Evolutionary conservation across 2,329 filamentous ascomycete species (phyloP).

Genomic region (Trichoderma sp.): DNA sequence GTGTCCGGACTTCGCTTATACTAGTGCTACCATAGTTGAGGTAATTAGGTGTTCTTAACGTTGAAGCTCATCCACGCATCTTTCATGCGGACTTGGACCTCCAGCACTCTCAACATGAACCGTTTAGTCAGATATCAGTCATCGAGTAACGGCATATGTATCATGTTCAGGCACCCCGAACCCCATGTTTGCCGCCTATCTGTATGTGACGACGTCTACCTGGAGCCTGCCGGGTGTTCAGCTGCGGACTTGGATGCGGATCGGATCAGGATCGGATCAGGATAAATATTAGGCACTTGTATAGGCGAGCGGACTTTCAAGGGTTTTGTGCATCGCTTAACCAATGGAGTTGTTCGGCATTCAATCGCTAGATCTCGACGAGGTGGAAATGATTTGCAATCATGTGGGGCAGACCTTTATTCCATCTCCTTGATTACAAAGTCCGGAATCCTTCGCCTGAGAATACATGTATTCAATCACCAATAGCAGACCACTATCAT

Average conservation of each 20-base stretch:
- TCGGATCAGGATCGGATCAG: not conserved
- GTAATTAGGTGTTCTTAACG: not conserved
- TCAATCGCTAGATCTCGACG: not conserved
- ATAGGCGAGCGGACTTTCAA: not conserved
- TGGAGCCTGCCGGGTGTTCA: not conserved
- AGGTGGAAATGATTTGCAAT: not conserved
- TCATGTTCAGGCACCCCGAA: not conserved
- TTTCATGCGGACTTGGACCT: not conserved
- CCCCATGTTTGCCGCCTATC: not conserved
- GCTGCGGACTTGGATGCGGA: conserved; percentile 1
- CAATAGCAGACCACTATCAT: not conserved
- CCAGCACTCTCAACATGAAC: not conserved
- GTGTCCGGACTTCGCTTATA: not conserved
- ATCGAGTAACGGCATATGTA: not conserved
- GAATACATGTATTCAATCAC: not conserved
- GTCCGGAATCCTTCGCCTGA: not conserved
- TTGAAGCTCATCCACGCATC: not conserved
- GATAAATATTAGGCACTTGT: not conserved
- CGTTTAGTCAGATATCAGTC: not conserved
- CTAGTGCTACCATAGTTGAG: not conserved
- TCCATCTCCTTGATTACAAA: not conserved
- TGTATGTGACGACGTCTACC: not conserved
- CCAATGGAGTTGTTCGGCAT: not conserved
- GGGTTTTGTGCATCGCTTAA: not conserved
- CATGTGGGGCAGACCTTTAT: not conserved